Evolutionary conservation across 371 early-diverging fungal species (phyloP).

Genomic region (Actinomortierella ambigua): DNA sequence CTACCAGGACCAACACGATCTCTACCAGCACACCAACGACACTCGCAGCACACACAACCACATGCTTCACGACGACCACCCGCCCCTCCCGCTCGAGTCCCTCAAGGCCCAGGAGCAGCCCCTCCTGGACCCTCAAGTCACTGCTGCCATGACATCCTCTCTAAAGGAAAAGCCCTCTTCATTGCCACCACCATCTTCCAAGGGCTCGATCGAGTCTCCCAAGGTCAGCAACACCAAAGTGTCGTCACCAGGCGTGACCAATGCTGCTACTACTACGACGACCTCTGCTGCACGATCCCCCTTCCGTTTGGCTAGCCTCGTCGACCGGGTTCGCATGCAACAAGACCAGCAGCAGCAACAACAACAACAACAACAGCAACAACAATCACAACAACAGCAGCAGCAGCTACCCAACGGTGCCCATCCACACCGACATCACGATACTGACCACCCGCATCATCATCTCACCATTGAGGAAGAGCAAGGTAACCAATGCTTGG

Average conservation of each 20-base stretch:
- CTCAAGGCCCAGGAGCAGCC: constrained; percentile 39
- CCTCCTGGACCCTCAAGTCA: constrained; percentile 15
- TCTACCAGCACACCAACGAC: constrained; percentile 4
- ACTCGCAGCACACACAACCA: constrained; percentile 3
- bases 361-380: constrained; percentile 28
- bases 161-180: constrained; percentile 2
- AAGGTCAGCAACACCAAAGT: constrained; percentile 1
- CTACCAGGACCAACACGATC: constrained; percentile 10
- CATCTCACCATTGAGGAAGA: constrained; percentile 12
- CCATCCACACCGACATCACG: constrained; percentile 5
- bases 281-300: not conserved
- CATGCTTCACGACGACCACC: constrained; percentile 9
- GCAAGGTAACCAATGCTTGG: constrained; percentile 1
- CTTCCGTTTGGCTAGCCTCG: constrained; percentile 19
- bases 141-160: constrained; percentile 8
- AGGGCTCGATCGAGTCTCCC: constrained; percentile 13
- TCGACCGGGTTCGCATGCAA: constrained; percentile 34
- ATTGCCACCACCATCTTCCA: constrained; percentile 5
- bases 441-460: constrained; percentile 13
- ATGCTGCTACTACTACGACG: not conserved
- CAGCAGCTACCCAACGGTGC: constrained; percentile 2
- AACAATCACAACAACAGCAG: constrained; percentile 12
- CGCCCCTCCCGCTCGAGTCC: constrained; percentile 11
- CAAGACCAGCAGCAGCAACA: constrained; percentile 30
- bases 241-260: not conserved